Conservation (phyloP, 441 rosid species). For the Adansonia rubrostipa region DNA sequence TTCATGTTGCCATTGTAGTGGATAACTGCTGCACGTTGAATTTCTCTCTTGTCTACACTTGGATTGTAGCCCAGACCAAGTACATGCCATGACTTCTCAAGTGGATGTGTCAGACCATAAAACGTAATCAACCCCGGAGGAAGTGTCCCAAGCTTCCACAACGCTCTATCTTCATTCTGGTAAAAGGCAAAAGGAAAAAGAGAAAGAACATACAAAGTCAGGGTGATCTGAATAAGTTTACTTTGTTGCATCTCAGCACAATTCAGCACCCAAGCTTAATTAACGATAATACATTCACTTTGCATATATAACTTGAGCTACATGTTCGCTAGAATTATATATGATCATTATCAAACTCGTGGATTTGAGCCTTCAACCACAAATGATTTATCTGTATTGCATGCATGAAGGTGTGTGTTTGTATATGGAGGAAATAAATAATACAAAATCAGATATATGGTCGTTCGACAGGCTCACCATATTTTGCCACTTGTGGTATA, state of each 20-base stretch:
- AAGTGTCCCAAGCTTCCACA: conserved; percentile 97
- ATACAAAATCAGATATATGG: neutral
- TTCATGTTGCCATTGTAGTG: conserved; percentile 99
- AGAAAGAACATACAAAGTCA: conserved; percentile 5
- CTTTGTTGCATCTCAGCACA: neutral
- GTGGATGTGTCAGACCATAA: conserved; percentile 79
- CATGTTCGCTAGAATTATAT: neutral
- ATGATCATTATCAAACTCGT: neutral
- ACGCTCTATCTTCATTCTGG: conserved; percentile 85
- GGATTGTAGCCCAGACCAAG: conserved; percentile 97
- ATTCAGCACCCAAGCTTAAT: neutral
- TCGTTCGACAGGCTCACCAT: conserved; percentile 55
- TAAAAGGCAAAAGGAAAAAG: conserved; percentile 19
- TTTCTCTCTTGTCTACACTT: conserved; percentile 72
- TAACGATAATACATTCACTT: neutral
- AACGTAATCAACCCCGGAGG: conserved; percentile 97
- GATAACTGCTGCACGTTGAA: conserved; percentile 83
- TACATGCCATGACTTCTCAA: conserved; percentile 94
- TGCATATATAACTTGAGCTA: neutral
- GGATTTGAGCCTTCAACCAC: neutral
- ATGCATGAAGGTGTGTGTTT: too few species aligned
- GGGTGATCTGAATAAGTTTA: neutral
- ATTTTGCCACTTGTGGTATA: conserved; percentile 98
- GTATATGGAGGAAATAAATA: neutral
- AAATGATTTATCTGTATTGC: conserved; percentile 3